These are phyloP conservation scores for Trametopsis cervina DNA, from an alignment of 768 basidiomycete species.

Conservation along the genomic window DNA sequence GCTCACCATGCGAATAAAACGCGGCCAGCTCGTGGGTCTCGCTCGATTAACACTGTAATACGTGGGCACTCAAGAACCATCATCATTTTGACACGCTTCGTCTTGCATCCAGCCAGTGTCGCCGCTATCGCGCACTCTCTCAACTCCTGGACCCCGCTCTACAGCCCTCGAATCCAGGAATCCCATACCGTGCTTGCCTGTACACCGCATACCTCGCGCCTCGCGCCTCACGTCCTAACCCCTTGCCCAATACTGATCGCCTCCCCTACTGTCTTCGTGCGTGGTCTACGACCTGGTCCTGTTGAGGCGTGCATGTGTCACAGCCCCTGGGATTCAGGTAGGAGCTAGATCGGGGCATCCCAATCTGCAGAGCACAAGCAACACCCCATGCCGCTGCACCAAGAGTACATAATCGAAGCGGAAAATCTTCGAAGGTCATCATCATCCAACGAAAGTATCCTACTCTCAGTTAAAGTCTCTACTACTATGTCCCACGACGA, in stretches of 20 bases:
- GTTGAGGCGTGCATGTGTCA: too few species aligned
- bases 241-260: conserved; percentile 5
- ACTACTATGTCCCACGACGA: conserved; percentile 64
- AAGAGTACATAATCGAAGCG: conserved; percentile 15
- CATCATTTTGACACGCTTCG: neutral
- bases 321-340: too few species aligned
- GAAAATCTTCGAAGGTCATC: conserved; percentile 16
- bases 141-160: neutral
- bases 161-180: neutral
- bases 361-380: neutral
- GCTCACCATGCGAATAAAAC: conserved; percentile 7
- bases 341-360: neutral
- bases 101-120: neutral
- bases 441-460: conserved; percentile 22
- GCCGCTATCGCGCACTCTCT: neutral
- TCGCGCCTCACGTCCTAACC: neutral
- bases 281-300: too few species aligned
- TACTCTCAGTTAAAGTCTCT: conserved; percentile 35
- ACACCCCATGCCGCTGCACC: conserved; percentile 11
- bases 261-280: neutral
- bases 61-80: neutral
- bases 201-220: neutral
- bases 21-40: neutral
- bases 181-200: neutral
- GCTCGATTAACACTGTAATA: neutral